Evolutionary conservation across 495 filamentous ascomycete species (phyloP), one percentile per base, ranked within the genome.

Genomic region (Apiosordaria backusii): DNA sequence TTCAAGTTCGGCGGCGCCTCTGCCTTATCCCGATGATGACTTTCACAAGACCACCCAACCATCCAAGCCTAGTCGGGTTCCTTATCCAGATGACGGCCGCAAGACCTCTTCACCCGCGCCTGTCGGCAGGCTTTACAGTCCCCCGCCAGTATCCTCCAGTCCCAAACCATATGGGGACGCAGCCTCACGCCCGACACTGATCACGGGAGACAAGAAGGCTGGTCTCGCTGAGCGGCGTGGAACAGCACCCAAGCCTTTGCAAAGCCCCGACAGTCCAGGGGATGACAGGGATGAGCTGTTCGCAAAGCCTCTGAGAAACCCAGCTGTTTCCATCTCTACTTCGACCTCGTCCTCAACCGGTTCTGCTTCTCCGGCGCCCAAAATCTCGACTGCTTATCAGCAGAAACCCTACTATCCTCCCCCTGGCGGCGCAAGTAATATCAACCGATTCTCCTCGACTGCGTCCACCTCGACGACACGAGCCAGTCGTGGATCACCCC

Each of bases 401-500:
- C 77, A 83, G 62, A 82, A 81, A 67, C 76, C 77, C 0, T 82
- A 83, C 67, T 82, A 82, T 50, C 81, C 82, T 23, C 81, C 80
- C 6, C 81, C 82, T 25, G 76, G 76, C 59, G 71, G 67, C 62
- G 62, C 74, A 60, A 61, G 45, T 16, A 65, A 80, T 5, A 84
- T 97, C 75, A 91, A 93, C 77, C 86, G 93, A 24, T 87, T 96
- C 68, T 88, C 87, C 61, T 96, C 92, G 0, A 93, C 90, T 26
- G 92, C 93, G 18, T 97, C 95, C 0, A 96, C 87, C 0, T 96
- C 93, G 1, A 99, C 95, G 7, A 98, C 96, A 10, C 85, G 91
- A 64, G 95, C 94, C 29, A 89, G 92, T 74, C 86, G 95, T 68
- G 95, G 95, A 21, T 97, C 94, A 22, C 95, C 95, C 2, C 93